Base-by-base conservation (phyloP, 139 green algal species). In the Raphidocelis subcapitata region DNA sequence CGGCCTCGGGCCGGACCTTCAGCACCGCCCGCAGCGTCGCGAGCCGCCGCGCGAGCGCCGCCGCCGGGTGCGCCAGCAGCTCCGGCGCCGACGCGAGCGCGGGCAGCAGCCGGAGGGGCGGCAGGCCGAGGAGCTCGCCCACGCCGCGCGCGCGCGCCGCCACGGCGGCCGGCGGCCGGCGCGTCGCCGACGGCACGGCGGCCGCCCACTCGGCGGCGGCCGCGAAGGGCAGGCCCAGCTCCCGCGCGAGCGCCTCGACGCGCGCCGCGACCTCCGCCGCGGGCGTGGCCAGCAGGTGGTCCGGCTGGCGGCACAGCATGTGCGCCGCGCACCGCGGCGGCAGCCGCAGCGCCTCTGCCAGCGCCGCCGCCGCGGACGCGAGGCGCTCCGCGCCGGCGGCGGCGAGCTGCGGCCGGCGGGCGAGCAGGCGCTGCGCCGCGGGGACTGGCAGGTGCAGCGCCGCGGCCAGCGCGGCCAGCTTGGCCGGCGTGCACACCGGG, bases 281-380 rank as follows among this genome's bases (percentile, higher is more conserved):
- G 10, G 77, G 66, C 41, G 36, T 67, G 21, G 79, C 49, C 37
- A 83, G 52, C 52, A 79, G 51, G 35, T 69, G 65, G 28, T 26
- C 54, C 0, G 78, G 78, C 67, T 79, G 72, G 29, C 62, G 56
- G 26, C 33, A 8, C 0, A 67, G 15, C 73, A 84, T 77, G 67
- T 66, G 80, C 2, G 63, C 67, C 35, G 68, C 78, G 31, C 57
- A 41, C 32, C 51, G 51, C 24, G 35, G 44, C 1, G 8, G 37
- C 0, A 84, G 5, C 26, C 68, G 67, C 1, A 80, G 51, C 8
- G 37, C 33, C 4, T 0, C 10, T 24, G 52, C 29, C 14, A 84
- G 62, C 44, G 74, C 51, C 54, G 51, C 32, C 46, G 77, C 35
- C 26, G 33, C 35, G 1, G 51, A 3, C 8, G 47, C 51, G 29